Conservation (phyloP, 2,329 filamentous ascomycete genomes). For the Aspergillus fumigatus region DNA sequence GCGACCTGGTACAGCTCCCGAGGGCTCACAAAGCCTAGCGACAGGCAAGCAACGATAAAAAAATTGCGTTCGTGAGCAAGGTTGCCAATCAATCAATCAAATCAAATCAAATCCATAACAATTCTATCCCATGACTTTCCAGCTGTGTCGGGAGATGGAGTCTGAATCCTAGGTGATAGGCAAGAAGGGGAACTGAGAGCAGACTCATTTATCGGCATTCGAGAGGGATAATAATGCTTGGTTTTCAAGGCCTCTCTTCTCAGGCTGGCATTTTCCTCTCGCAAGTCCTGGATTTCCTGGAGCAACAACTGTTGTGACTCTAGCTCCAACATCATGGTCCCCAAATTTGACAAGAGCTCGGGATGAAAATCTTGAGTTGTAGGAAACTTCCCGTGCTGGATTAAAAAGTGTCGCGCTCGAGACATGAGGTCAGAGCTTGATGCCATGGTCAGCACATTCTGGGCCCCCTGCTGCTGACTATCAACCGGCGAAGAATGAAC, state of each 20-base stretch:
- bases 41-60: no score
- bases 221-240: conserved; percentile 11
- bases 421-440: neutral
- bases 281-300: conserved; percentile 15
- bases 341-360: conserved; percentile 20
- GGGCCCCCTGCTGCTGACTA: neutral
- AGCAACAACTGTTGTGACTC: conserved; percentile 16
- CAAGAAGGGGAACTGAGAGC: conserved; percentile 3
- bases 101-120: conserved; percentile 21
- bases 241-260: conserved; percentile 3
- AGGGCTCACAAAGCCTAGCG: no score
- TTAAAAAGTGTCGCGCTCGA: conserved; percentile 9
- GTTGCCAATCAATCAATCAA: neutral
- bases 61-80: no score
- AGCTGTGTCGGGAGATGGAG: conserved; percentile 10
- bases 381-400: conserved; percentile 9
- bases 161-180: conserved; percentile 5
- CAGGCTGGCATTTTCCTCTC: conserved; percentile 21
- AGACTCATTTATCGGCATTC: conserved; percentile 8
- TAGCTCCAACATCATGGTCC: conserved; percentile 18
- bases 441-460: neutral
- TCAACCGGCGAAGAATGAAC: neutral
- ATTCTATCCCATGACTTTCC: conserved; percentile 24
- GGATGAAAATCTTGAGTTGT: conserved; percentile 7
- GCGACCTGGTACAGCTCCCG: no score